These are phyloP conservation scores for Auriscalpium orientale DNA, from an alignment of 768 basidiomycete species.

Conservation along the genomic window DNA sequence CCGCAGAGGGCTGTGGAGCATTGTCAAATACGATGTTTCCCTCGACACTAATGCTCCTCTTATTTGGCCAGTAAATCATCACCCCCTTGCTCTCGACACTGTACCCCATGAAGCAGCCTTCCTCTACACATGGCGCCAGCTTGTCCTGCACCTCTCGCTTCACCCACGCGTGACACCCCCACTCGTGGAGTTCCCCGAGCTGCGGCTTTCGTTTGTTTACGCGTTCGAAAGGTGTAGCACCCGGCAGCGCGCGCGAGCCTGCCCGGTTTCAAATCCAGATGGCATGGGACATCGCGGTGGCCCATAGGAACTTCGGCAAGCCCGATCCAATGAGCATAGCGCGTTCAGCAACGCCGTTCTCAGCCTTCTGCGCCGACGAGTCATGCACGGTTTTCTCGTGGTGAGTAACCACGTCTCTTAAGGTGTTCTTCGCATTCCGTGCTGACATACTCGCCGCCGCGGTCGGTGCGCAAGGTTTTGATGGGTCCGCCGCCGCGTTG, in stretches of 20 bases:
- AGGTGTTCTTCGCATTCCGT: conserved; percentile 8
- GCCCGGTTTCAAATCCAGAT: not conserved
- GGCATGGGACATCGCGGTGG: not conserved
- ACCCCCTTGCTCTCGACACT: conserved; percentile 27
- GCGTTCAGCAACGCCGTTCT: conserved; percentile 21
- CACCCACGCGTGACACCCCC: not conserved
- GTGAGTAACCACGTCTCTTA: conserved; percentile 10
- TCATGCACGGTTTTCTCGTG: conserved; percentile 13
- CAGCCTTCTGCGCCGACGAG: conserved; percentile 17
- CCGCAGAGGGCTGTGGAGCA: not conserved
- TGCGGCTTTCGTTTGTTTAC: not conserved
- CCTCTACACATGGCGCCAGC: not conserved
- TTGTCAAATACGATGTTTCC: conserved; percentile 17
- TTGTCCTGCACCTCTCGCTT: not conserved
- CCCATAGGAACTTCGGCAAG: not conserved
- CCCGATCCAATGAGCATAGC: not conserved
- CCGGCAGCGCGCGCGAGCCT: not conserved
- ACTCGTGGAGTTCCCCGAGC: not conserved
- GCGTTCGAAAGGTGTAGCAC: not conserved
- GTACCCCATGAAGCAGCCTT: conserved; percentile 27
- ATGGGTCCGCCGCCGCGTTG: conserved; percentile 7
- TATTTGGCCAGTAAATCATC: conserved; percentile 25
- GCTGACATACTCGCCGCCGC: conserved; percentile 17
- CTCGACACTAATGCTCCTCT: conserved; percentile 21
- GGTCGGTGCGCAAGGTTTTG: conserved; percentile 15